Conservation (phyloP, 2,329 filamentous ascomycete genomes). For the Lomentospora prolificans region DNA sequence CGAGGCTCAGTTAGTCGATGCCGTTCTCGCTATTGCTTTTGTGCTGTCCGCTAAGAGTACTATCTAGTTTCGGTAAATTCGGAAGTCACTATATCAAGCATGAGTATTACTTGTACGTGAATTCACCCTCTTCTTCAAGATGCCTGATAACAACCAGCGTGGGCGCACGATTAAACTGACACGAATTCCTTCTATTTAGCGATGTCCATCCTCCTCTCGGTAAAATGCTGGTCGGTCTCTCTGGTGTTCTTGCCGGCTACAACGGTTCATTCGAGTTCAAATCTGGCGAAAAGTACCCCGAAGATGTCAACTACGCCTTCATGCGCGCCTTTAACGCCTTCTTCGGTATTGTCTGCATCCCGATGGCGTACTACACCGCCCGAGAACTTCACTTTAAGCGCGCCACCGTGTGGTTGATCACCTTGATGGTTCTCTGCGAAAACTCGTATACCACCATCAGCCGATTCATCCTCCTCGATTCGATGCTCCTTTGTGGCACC, state of each 20-base stretch:
- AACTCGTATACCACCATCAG: slow-evolving; percentile 99
- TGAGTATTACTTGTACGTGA: slow-evolving; percentile 78
- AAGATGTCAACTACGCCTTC: slow-evolving; percentile 91
- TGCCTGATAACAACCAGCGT: no score
- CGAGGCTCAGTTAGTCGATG: slow-evolving; percentile 48
- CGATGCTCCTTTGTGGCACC: slow-evolving; percentile 98
- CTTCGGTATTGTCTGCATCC: slow-evolving; percentile 87
- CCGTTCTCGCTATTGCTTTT: not conserved
- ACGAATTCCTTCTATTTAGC: slow-evolving; percentile 8
- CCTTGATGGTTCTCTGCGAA: slow-evolving; percentile 94
- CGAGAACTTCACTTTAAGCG: slow-evolving; percentile 79
- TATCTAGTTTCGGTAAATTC: slow-evolving; percentile 78
- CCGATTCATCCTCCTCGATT: slow-evolving; percentile 94
- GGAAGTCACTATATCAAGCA: slow-evolving; percentile 98
- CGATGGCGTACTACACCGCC: slow-evolving; percentile 90
- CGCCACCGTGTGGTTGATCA: slow-evolving; percentile 87
- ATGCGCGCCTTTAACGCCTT: slow-evolving; percentile 97
- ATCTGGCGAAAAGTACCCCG: slow-evolving; percentile 89
- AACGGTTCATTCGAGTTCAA: slow-evolving; percentile 99
- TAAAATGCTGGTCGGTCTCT: slow-evolving; percentile 96
- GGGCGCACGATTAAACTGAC: slow-evolving; percentile 11
- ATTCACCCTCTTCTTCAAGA: not conserved
- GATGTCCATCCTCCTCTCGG: slow-evolving; percentile 83
- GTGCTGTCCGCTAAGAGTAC: slow-evolving; percentile 8
- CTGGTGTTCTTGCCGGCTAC: slow-evolving; percentile 92